Base-by-base conservation (phyloP, 306 rosid genomes). In the Vigna mungo region DNA sequence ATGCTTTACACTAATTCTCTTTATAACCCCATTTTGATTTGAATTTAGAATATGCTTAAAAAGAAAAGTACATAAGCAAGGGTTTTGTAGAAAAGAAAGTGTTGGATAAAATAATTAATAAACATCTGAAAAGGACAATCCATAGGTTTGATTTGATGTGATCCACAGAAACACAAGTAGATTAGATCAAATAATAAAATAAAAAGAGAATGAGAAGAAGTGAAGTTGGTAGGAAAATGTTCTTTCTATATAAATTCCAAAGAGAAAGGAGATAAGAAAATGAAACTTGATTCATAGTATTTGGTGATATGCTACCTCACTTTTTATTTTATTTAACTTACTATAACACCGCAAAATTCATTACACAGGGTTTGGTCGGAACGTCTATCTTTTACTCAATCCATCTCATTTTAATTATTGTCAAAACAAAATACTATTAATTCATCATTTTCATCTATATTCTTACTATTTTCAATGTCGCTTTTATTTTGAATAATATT, bases 81-180 rank as follows among this genome's bases (percentile, higher is more conserved):
- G 12, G 43, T 16, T 18, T n/a, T 8, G 48, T n/a, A 59, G 3
- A 59, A 59, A 59, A 59, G 30, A 51, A 55, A 81, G 76, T 74
- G 79, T 47, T 56, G 54, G 20, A 77, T 65, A 36, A 75, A 75
- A 36, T 14, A 84, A 34, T 34, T 5, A 34, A 72, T 65, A 43
- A 13, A 68, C 64, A 55, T 68, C 69, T 79, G 78, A 72, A 82
- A 82, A 32, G 82, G 74, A 60, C 37, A 39, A 67, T 8, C 51
- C 67, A 67, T 55, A 23, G 56, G 44, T 71, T 70, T 34, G 53
- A 72, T 81, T 32, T 78, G 78, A 72, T 81, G 32, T 78, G 78
- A 62, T 81, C 81, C 65, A 75, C 75, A 68, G 46, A 76, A 53
- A 61, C 72, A 43, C 46, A 18, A 51, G 53, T 44, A 46, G 63